These are phyloP conservation scores for Talaromyces sp. DNA, from an alignment of 2,329 filamentous ascomycete species.

Conservation along the genomic window DNA sequence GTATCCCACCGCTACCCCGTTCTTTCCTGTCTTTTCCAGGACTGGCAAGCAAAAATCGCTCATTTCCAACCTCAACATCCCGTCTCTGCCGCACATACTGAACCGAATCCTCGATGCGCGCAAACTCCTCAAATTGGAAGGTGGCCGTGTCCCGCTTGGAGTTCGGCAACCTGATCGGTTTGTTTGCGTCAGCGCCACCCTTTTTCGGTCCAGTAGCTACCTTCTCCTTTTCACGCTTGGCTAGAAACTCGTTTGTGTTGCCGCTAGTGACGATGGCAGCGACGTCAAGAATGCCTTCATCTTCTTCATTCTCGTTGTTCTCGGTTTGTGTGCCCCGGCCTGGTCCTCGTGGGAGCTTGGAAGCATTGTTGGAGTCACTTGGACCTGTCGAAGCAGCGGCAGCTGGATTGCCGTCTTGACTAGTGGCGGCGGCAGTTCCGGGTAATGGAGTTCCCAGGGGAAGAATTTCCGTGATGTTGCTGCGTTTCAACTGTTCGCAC, in stretches of 20 bases:
- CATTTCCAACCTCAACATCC: conserved; percentile 60
- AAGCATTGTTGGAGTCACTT: conserved; percentile 39
- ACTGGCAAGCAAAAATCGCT: conserved; percentile 58
- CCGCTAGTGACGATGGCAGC: conserved; percentile 60
- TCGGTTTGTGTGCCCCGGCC: conserved; percentile 54
- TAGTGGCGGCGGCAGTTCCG: conserved; percentile 40
- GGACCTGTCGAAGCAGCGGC: conserved; percentile 55
- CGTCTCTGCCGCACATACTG: conserved; percentile 48
- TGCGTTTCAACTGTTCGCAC: conserved; percentile 64
- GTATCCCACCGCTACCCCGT: conserved; percentile 55
- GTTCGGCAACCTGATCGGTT: conserved; percentile 54
- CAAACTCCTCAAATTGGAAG: conserved; percentile 60
- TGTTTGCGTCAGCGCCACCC: conserved; percentile 44
- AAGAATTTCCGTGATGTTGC: conserved; percentile 60
- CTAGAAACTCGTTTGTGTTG: conserved; percentile 60
- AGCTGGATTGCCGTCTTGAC: conserved; percentile 50
- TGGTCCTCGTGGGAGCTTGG: conserved; percentile 49
- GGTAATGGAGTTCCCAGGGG: conserved; percentile 53
- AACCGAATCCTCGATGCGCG: conserved; percentile 51
- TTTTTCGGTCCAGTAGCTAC: conserved; percentile 53
- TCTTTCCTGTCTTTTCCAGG: conserved; percentile 32
- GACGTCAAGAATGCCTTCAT: conserved; percentile 62
- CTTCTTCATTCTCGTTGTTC: conserved; percentile 48
- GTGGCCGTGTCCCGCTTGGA: conserved; percentile 56
- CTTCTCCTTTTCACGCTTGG: conserved; percentile 62